Conservation (phyloP, 2,329 filamentous ascomycete species). For the Botrytis hyacinthi region DNA sequence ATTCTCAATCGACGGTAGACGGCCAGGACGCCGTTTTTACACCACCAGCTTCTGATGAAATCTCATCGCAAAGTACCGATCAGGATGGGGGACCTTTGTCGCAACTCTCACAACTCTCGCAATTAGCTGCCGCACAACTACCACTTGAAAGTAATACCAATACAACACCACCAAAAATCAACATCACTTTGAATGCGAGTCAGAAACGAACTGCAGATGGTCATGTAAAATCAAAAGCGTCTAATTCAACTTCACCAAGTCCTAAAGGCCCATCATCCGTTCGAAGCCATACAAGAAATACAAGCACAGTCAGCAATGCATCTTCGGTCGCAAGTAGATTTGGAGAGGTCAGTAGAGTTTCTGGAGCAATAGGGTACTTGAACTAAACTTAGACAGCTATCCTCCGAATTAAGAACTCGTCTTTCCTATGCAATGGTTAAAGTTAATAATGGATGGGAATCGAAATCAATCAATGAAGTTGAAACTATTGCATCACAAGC, state of each 20-base stretch:
- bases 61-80: slow-evolving; percentile 42
- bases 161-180: slow-evolving; percentile 28
- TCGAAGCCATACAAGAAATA: slow-evolving; percentile 64
- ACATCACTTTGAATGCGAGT: slow-evolving; percentile 39
- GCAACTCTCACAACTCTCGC: slow-evolving; percentile 55
- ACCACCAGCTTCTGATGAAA: slow-evolving; percentile 40
- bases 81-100: slow-evolving; percentile 51
- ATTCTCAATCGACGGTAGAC: slow-evolving; percentile 47
- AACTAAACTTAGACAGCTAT: slow-evolving; percentile 35
- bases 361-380: slow-evolving; percentile 6
- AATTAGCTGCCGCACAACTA: slow-evolving; percentile 54
- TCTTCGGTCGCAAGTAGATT: slow-evolving; percentile 67
- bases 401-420: slow-evolving; percentile 71
- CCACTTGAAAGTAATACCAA: slow-evolving; percentile 27
- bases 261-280: slow-evolving; percentile 19
- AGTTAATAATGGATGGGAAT: slow-evolving; percentile 85
- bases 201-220: slow-evolving; percentile 79
- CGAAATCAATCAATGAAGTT: slow-evolving; percentile 72
- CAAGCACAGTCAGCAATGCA: slow-evolving; percentile 62
- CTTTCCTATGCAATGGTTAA: slow-evolving; percentile 93
- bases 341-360: slow-evolving; percentile 61
- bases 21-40: slow-evolving; percentile 43
- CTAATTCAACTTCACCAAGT: slow-evolving; percentile 48
- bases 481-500: slow-evolving; percentile 70
- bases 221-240: slow-evolving; percentile 57